phyloP scores from a whole-genome alignment of 2,329 filamentous ascomycete species.

The Colletotrichum cuscutae region DNA sequence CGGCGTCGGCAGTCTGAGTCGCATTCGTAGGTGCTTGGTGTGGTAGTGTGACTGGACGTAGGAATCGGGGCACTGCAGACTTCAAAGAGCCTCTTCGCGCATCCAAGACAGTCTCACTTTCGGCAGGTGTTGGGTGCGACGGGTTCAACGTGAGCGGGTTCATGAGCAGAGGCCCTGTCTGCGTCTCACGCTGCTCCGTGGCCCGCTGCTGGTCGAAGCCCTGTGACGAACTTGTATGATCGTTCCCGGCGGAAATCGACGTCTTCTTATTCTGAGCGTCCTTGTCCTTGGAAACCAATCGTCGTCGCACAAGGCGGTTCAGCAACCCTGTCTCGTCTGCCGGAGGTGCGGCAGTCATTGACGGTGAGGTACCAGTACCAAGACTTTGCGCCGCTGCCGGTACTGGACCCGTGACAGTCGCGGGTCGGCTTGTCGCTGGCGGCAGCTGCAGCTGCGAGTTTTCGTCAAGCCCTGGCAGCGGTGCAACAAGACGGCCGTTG shows the following conservation, averaged over 20 bases:
- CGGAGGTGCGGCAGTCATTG: conserved; percentile 13
- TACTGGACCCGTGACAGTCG: not conserved
- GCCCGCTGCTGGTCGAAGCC: not conserved
- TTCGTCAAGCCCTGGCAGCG: conserved; percentile 28
- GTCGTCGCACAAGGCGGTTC: conserved; percentile 24
- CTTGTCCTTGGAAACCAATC: conserved; percentile 22
- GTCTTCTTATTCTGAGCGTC: conserved; percentile 18
- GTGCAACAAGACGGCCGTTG: conserved; percentile 21
- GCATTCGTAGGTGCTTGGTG: not conserved
- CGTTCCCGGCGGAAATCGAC: not conserved
- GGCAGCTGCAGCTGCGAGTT: conserved; percentile 19
- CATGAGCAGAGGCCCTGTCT: conserved; percentile 6
- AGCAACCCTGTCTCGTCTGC: conserved; percentile 23
- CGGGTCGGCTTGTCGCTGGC: not conserved
- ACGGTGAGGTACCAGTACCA: conserved; percentile 1
- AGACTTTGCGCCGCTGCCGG: conserved; percentile 6
- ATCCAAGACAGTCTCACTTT: conserved; percentile 9
- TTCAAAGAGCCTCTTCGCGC: not conserved
- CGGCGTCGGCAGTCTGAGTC: not conserved
- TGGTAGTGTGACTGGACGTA: conserved; percentile 8
- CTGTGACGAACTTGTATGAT: not conserved
- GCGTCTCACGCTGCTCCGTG: not conserved
- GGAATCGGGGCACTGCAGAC: conserved; percentile 20
- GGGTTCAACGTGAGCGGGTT: not conserved
- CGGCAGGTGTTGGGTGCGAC: not conserved